These are phyloP conservation scores for Monosporascus ibericus DNA, from an alignment of 2,329 filamentous ascomycete species.

Conservation along the genomic window DNA sequence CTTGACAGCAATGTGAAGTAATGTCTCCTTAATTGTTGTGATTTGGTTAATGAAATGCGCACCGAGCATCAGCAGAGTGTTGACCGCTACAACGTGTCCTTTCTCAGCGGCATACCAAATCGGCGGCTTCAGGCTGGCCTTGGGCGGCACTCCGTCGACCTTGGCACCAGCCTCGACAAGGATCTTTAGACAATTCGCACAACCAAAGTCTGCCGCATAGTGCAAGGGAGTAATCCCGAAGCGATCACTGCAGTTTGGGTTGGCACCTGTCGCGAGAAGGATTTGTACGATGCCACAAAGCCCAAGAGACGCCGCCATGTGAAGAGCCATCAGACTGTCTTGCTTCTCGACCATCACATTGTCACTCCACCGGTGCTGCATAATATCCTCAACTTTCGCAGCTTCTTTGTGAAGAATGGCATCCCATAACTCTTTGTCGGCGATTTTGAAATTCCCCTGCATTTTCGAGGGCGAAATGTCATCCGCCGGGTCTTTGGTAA, in stretches of 20 bases:
- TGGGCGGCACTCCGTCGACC: slow-evolving; percentile 1
- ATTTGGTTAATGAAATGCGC: slow-evolving; percentile 5
- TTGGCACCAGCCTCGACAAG: slow-evolving; percentile 4
- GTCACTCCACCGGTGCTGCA: slow-evolving; percentile 7
- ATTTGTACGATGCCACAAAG: slow-evolving; percentile 6
- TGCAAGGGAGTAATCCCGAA: slow-evolving; percentile 6
- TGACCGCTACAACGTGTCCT: slow-evolving; percentile 2
- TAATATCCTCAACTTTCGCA: slow-evolving; percentile 3
- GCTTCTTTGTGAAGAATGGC: slow-evolving; percentile 6
- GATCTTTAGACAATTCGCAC: slow-evolving; percentile 2
- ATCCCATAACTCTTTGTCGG: slow-evolving; percentile 6
- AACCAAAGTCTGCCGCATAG: slow-evolving; percentile 10
- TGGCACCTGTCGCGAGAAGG: slow-evolving; percentile 3
- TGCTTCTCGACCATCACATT: slow-evolving; percentile 7
- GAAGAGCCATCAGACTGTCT: slow-evolving; percentile 6
- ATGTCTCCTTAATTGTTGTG: slow-evolving; percentile 1
- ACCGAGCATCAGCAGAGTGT: slow-evolving; percentile 2
- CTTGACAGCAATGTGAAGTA: slow-evolving; percentile 6
- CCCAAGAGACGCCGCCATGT: slow-evolving; percentile 7
- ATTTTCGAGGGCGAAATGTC: slow-evolving; percentile 4
- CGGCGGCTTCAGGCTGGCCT: slow-evolving; percentile 3
- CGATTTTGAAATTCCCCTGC: slow-evolving; percentile 5
- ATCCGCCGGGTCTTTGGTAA: slow-evolving; percentile 3
- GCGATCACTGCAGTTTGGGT: slow-evolving; percentile 3
- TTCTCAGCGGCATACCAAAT: slow-evolving; percentile 6